These are phyloP conservation scores for Talaromyces sp. DNA, from an alignment of 2,329 filamentous ascomycete species.

Conservation along the genomic window DNA sequence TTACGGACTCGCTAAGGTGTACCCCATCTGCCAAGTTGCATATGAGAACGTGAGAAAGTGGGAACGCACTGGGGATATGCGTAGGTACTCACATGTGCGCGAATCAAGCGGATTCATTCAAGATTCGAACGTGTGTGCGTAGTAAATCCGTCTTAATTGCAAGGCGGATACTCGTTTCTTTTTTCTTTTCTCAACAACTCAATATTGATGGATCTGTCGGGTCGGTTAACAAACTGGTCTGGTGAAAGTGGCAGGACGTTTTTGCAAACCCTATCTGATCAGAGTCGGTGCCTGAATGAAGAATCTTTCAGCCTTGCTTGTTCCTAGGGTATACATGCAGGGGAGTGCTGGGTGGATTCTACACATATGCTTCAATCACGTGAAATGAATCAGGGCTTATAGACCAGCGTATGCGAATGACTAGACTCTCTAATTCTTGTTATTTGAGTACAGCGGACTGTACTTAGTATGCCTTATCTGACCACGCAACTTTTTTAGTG, in stretches of 20 bases:
- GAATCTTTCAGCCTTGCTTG: not conserved
- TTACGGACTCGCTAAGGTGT: not conserved
- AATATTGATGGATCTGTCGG: too few relatives aligned
- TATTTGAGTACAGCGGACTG: not conserved
- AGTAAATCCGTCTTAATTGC: not conserved
- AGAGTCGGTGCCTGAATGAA: not conserved
- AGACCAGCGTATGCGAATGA: not conserved
- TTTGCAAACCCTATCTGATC: not conserved
- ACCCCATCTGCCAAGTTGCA: not conserved
- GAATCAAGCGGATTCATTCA: not conserved
- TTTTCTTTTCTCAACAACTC: conserved; percentile 4
- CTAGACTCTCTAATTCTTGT: not conserved
- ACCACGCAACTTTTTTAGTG: not conserved
- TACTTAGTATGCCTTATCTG: not conserved
- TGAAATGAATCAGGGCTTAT: too few relatives aligned
- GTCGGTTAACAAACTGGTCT: not conserved
- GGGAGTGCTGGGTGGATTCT: not conserved
- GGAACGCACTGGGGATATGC: not conserved
- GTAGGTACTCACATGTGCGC: not conserved
- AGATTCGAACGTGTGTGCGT: not conserved
- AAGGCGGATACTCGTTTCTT: too few relatives aligned
- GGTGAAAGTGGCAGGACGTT: not conserved
- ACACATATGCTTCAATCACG: not conserved
- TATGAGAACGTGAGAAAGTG: not conserved
- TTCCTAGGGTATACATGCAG: not conserved